These are phyloP conservation scores for Didymella exigua DNA, from an alignment of 2,329 filamentous ascomycete species.

Conservation along the genomic window DNA sequence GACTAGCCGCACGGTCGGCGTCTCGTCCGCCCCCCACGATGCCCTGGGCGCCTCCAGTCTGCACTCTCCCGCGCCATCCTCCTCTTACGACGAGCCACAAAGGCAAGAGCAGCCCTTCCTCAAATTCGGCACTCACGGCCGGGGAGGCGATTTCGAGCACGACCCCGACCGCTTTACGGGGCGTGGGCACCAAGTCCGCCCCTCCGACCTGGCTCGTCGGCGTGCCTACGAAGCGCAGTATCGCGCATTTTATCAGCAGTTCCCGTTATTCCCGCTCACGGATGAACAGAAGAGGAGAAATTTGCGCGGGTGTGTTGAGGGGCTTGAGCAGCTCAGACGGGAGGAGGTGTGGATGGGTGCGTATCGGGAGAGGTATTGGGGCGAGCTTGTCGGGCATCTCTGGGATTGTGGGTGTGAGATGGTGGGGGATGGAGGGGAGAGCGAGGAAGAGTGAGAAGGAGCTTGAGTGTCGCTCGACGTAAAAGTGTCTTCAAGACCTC, in stretches of 20 bases:
- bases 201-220: constrained; percentile 11
- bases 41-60: too few species aligned
- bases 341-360: constrained; percentile 19
- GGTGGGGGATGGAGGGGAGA: constrained; percentile 12
- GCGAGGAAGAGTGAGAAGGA: constrained; percentile 23
- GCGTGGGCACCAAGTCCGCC: constrained; percentile 28
- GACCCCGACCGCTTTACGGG: constrained; percentile 28
- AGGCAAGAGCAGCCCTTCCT: constrained; percentile 20
- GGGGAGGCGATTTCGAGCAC: constrained; percentile 20
- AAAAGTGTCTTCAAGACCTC: too few species aligned
- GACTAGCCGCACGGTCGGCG: too few species aligned
- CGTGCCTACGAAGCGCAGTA: constrained; percentile 5
- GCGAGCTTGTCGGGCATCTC: constrained; percentile 14
- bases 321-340: neutral
- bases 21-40: too few species aligned
- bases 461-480: too few species aligned
- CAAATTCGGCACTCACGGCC: constrained; percentile 32
- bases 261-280: neutral
- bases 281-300: neutral
- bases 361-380: constrained; percentile 29
- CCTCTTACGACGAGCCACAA: too few species aligned
- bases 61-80: too few species aligned
- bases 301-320: neutral
- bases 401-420: constrained; percentile 38
- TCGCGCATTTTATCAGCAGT: neutral